Evolutionary conservation across 805 yeast species (phyloP), one percentile per base, ranked within the genome.

Genomic region (Yarrowia osloensis): DNA sequence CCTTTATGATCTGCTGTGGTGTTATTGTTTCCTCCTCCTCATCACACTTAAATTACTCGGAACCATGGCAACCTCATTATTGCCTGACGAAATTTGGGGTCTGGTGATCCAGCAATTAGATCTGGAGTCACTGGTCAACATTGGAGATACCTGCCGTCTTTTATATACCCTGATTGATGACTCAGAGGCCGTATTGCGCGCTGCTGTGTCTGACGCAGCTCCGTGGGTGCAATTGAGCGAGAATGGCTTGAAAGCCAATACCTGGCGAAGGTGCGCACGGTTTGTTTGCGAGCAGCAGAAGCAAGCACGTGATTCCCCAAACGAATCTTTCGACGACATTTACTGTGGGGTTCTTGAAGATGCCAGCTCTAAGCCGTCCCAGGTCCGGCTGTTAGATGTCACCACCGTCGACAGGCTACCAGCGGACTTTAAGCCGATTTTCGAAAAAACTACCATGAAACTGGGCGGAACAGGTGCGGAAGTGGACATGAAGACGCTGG

Each of bases 61-160:
- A n/a, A 28, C 35, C 8, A 28, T 49, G 37, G 37, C 24, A 29
- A 29, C 37, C 4, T 29, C 54, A 2, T n/a, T 49, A 19, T n/a
- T 49, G 37, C 57, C 57, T 13, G 57, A 50, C 19, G 57, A 50
- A 21, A 50, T 50, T 4, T 50, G 57, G 57, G 39, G 17, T 4
- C 19, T 31, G 12, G 57, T 50, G 13, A 31, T 50, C 21, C 57
- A 29, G 6, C 13, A 50, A 15, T 21, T 50, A n/a, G 57, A 50
- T 31, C 6, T 50, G 13, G 57, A 31, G 11, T 19, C 57, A 15
- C 19, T 50, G 28, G 39, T 50, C n/a, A 31, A 31, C 19, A 21
- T 50, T 13, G 57, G 57, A 50, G 57, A 50, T 50, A 50, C 57
- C 57, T 50, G 57, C 19, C 57, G 39, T 50, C 40, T 21, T 15